Percentiles rank a stretch among this genome's conserved stretches.
These are phyloP conservation scores for Musa itinerans DNA, from an alignment of 176 grass and related monocot species.

Conservation along the genomic window DNA sequence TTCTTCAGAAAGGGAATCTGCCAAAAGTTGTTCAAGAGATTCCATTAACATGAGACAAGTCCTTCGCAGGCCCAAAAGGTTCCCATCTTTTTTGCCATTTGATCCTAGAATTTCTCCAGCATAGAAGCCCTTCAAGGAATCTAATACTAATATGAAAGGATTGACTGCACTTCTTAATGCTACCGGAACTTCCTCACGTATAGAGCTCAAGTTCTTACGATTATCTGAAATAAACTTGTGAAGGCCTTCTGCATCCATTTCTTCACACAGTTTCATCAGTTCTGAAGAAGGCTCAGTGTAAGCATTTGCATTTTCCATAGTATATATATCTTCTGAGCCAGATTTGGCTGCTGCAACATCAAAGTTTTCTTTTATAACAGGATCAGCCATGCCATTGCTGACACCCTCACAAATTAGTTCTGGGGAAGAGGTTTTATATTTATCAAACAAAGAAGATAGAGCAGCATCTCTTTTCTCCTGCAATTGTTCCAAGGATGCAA, in stretches of 20 bases:
- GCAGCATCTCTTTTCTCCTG: conserved; percentile 72
- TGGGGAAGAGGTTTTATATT: conserved; percentile 26
- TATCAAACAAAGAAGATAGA: conserved; percentile 57
- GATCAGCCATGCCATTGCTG: conserved; percentile 10
- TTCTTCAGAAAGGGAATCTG: conserved; percentile 19
- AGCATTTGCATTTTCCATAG: conserved; percentile 25
- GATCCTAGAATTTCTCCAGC: conserved; percentile 38
- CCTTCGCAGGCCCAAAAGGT: conserved; percentile 69
- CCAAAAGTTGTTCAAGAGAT: conserved; percentile 51
- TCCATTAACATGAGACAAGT: conserved; percentile 96
- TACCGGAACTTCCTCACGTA: conserved; percentile 70
- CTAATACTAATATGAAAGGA: conserved; percentile 44
- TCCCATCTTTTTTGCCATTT: conserved; percentile 83
- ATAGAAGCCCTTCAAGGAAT: conserved; percentile 50
- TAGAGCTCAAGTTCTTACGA: conserved; percentile 64
- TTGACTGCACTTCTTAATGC: conserved; percentile 50
- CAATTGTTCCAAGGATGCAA: conserved; percentile 58
- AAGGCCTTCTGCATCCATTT: conserved; percentile 77
- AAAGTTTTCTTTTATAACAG: not conserved
- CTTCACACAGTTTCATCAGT: conserved; percentile 48
- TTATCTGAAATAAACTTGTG: conserved; percentile 89
- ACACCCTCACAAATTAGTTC: conserved; percentile 1
- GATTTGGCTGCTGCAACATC: conserved; percentile 27
- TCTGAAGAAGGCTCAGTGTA: conserved; percentile 40
- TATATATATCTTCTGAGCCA: conserved; percentile 8